A percentile compares a stretch with the other conserved stretches of the same genome.
These are phyloP conservation scores for Megacollybia marginata DNA, from an alignment of 768 basidiomycete species.

Conservation along the genomic window DNA sequence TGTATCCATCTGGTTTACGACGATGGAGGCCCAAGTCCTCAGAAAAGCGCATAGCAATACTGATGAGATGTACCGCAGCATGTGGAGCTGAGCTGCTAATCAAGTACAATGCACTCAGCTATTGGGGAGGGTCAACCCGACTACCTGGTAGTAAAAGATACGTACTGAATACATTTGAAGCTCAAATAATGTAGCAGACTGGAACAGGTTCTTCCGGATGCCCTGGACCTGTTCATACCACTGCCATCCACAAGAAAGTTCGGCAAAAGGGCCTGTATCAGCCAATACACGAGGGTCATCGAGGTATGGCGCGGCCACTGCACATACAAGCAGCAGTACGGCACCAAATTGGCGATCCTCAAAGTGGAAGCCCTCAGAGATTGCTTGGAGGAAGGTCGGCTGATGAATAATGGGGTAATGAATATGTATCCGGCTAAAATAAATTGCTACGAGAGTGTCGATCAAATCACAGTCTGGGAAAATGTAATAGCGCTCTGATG, in stretches of 20 bases:
- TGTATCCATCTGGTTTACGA: not conserved
- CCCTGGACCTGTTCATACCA: conserved; percentile 41
- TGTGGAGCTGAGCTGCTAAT: conserved; percentile 28
- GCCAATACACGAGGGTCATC: conserved; percentile 34
- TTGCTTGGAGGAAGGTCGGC: conserved; percentile 34
- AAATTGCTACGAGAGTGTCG: conserved; percentile 14
- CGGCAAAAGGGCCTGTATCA: not conserved
- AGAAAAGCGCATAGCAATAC: conserved; percentile 38
- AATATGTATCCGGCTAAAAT: conserved; percentile 34
- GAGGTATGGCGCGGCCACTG: conserved; percentile 32
- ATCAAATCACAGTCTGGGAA: not conserved
- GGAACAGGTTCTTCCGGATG: conserved; percentile 39
- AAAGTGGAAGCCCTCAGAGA: conserved; percentile 27
- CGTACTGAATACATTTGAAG: conserved; percentile 42
- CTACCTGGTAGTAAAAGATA: conserved; percentile 3
- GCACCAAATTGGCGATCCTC: conserved; percentile 30
- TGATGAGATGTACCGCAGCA: conserved; percentile 34
- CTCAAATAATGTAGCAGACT: conserved; percentile 45
- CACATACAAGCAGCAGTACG: conserved; percentile 44
- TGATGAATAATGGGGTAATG: conserved; percentile 43
- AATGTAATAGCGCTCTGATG: not conserved
- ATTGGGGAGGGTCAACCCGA: not conserved
- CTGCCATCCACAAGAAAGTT: conserved; percentile 10
- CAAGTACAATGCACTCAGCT: conserved; percentile 24
- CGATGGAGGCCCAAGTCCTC: conserved; percentile 34